Percentiles rank a stretch among this genome's conserved stretches.
phyloP scores from a whole-genome alignment of 495 filamentous ascomycete genomes.

The Aspergillus sparsus region DNA sequence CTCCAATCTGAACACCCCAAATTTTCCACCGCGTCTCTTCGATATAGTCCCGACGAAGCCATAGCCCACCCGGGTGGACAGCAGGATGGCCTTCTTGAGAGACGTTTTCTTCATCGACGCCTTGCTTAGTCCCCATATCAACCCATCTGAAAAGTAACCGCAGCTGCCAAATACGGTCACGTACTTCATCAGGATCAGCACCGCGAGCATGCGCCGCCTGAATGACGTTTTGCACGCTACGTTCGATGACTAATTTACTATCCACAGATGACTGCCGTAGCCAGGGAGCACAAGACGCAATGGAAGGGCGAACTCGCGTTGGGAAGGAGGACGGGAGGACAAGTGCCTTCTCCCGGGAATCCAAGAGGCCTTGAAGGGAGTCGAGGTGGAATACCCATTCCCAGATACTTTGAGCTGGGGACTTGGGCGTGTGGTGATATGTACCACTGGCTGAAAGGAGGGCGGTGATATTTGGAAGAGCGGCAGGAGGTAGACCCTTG shows the following conservation, averaged over 20 bases:
- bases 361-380: constrained; percentile 59
- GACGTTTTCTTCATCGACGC: background rate
- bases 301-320: constrained; percentile 16
- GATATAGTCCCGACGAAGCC: constrained; percentile 46
- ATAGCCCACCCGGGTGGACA: constrained; percentile 31
- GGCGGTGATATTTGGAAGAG: constrained; percentile 27
- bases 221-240: constrained; percentile 60
- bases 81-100: constrained; percentile 28
- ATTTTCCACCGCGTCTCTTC: constrained; percentile 49
- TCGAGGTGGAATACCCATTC: constrained; percentile 77
- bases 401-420: constrained; percentile 46
- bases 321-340: constrained; percentile 64
- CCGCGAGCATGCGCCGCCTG: constrained; percentile 36
- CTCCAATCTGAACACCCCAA: constrained; percentile 59
- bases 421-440: constrained; percentile 38
- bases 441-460: constrained; percentile 27
- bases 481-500: constrained; percentile 36
- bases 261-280: constrained; percentile 72
- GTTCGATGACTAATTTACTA: constrained; percentile 68
- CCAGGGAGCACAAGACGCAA: constrained; percentile 37
- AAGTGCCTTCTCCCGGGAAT: constrained; percentile 73
- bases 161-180: constrained; percentile 74
- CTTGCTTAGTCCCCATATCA: constrained; percentile 43
- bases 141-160: constrained; percentile 81
- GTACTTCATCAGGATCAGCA: constrained; percentile 41